A percentile compares a stretch with the other conserved stretches of the same genome.
Evolutionary conservation across 306 rosid genomes (phyloP).

Genomic region (Alnus rubra): DNA sequence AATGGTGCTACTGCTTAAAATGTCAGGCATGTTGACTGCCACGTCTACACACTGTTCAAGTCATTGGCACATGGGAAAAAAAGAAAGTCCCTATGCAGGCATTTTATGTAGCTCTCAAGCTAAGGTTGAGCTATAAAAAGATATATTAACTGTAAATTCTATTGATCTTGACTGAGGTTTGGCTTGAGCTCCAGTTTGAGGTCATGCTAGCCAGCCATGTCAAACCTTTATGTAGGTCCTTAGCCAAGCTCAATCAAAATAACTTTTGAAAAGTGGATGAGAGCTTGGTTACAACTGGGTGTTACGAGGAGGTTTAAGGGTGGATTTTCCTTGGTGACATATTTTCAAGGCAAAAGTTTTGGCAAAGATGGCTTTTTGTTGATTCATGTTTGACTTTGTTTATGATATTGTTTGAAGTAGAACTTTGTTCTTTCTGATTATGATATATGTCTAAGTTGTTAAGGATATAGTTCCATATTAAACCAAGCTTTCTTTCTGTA

Average conservation of each 20-base stretch:
- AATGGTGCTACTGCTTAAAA: background rate
- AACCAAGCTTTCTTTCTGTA: slow-evolving; percentile 23
- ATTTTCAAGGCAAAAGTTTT: background rate
- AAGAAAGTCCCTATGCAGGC: background rate
- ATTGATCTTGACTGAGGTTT: background rate
- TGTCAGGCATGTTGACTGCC: background rate
- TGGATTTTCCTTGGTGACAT: background rate
- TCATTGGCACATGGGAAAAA: background rate
- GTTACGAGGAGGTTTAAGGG: background rate
- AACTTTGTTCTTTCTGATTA: slow-evolving; percentile 2
- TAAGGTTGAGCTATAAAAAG: background rate
- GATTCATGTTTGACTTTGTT: background rate
- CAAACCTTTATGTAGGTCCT: background rate
- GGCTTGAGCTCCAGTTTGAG: background rate
- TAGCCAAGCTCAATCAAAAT: background rate
- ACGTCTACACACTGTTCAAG: background rate
- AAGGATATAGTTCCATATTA: slow-evolving; percentile 16
- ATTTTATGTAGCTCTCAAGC: background rate
- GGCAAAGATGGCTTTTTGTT: background rate
- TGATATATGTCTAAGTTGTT: slow-evolving; percentile 20
- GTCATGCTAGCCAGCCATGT: background rate
- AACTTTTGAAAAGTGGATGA: background rate
- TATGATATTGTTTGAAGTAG: background rate
- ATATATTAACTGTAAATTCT: background rate
- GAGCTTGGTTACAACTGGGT: background rate